Percentiles rank a stretch among this genome's conserved stretches.
Evolutionary conservation across 129 eudicot species (phyloP).

Genomic region (Pulicaria dysenterica): DNA sequence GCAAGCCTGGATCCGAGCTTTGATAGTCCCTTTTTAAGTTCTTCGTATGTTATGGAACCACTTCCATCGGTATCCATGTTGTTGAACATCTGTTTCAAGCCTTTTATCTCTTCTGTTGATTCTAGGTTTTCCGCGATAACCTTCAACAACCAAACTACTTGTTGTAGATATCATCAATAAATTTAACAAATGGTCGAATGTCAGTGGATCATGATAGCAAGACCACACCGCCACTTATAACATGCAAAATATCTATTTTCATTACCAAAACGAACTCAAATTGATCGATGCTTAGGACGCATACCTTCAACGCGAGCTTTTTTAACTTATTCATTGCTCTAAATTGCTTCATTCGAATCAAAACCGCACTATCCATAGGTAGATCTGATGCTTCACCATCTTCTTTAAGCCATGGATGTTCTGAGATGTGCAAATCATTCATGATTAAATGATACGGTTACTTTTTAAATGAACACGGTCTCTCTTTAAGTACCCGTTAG

Average conservation of each 20-base stretch:
- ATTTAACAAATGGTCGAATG: not conserved
- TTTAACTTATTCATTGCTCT: conserved; percentile 96
- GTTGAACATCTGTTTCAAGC: conserved; percentile 79
- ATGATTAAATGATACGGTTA: not conserved
- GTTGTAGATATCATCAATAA: not conserved
- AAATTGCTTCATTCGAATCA: conserved; percentile 89
- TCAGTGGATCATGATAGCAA: not conserved
- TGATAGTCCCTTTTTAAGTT: conserved; percentile 68
- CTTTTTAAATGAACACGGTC: not conserved
- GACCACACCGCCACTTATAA: not conserved
- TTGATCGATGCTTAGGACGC: not conserved
- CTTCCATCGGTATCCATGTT: conserved; percentile 91
- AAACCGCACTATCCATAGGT: conserved; percentile 88
- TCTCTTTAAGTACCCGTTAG: not conserved
- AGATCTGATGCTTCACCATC: conserved; percentile 83
- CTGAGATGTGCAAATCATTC: conserved; percentile 34
- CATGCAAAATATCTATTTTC: not conserved
- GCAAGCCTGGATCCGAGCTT: conserved; percentile 80
- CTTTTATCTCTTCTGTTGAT: conserved; percentile 80
- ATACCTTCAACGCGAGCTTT: conserved; percentile 87
- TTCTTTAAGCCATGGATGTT: conserved; percentile 94
- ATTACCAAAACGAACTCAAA: not conserved
- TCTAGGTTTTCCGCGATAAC: conserved; percentile 78
- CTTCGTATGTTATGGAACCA: conserved; percentile 83
- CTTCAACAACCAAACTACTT: conserved; percentile 36